Evolutionary conservation across 208 protist species (phyloP).

Genomic region (Crithidia expoeki): DNA sequence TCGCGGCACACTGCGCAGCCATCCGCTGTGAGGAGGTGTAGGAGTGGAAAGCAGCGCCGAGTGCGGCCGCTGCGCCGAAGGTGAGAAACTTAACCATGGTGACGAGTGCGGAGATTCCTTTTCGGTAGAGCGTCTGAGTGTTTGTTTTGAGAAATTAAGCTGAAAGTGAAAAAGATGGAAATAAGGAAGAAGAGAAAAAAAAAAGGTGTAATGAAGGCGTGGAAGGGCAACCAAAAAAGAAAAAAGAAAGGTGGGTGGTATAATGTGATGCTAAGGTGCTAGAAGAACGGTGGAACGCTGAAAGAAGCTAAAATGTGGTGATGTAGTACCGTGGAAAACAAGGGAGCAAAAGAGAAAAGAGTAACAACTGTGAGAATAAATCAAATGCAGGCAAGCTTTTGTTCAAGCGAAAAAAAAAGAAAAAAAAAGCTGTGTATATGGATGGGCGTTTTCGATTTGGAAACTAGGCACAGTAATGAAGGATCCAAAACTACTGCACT

Average conservation of each 20-base stretch:
- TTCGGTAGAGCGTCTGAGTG: no score
- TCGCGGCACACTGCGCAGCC: constrained; percentile 45
- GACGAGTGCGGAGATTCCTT: neutral
- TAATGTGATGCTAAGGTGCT: neutral
- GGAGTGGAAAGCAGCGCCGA: constrained; percentile 74
- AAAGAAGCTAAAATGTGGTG: neutral
- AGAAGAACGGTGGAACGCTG: neutral
- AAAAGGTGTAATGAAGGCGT: neutral
- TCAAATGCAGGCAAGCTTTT: no score
- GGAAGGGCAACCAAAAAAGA: neutral
- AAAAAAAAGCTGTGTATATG: no score
- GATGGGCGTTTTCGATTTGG: no score
- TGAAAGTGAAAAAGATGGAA: no score
- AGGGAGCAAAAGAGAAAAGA: constrained; percentile 4
- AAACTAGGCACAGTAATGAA: no score
- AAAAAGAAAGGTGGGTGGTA: neutral
- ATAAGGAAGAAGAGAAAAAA: neutral
- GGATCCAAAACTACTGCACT: no score
- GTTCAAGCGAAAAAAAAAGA: neutral
- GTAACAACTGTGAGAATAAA: neutral
- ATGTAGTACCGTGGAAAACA: no score
- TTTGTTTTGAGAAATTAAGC: no score
- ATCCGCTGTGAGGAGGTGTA: constrained; percentile 42
- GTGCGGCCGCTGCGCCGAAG: constrained; percentile 56
- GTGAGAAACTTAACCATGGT: constrained; percentile 56